phyloP scores from a whole-genome alignment of 768 basidiomycete species.

The Naganishia onofrii region DNA sequence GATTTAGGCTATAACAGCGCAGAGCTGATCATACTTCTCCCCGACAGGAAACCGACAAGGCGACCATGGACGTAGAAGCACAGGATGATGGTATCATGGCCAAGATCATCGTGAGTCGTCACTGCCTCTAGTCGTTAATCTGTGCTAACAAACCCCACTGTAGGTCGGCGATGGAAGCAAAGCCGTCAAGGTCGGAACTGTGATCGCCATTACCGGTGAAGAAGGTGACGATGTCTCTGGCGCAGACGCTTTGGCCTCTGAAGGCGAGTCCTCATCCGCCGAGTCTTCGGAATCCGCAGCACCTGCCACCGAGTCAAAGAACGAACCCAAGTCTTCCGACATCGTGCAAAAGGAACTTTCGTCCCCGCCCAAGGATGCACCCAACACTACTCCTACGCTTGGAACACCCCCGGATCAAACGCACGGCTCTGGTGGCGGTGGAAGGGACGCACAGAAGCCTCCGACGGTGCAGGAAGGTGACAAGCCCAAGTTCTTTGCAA shows the following conservation, averaged over 20 bases:
- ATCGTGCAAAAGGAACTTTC: conserved; percentile 60
- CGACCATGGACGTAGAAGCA: conserved; percentile 98
- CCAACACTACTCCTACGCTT: conserved; percentile 40
- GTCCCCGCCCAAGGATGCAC: conserved; percentile 28
- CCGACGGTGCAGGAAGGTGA: conserved; percentile 40
- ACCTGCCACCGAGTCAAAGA: conserved; percentile 52
- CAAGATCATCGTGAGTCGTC: conserved; percentile 80
- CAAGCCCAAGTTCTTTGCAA: conserved; percentile 68
- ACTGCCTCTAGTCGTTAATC: not conserved
- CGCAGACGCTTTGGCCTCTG: conserved; percentile 68
- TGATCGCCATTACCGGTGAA: conserved; percentile 89
- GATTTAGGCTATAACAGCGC: no score
- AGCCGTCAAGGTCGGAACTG: conserved; percentile 76
- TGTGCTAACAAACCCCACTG: not conserved
- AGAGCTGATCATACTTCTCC: not conserved
- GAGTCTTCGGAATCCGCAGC: conserved; percentile 35
- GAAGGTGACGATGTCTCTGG: conserved; percentile 91
- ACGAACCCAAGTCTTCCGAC: conserved; percentile 50
- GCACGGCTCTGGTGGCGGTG: conserved; percentile 42
- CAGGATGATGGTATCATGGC: conserved; percentile 95
- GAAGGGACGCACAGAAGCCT: conserved; percentile 40
- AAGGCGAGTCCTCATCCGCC: conserved; percentile 57
- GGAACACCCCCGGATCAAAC: conserved; percentile 61
- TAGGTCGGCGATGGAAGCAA: conserved; percentile 83
- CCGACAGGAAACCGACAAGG: conserved; percentile 96